Base-by-base conservation (phyloP, 441 rosid species). In the Capsella rubella region DNA sequence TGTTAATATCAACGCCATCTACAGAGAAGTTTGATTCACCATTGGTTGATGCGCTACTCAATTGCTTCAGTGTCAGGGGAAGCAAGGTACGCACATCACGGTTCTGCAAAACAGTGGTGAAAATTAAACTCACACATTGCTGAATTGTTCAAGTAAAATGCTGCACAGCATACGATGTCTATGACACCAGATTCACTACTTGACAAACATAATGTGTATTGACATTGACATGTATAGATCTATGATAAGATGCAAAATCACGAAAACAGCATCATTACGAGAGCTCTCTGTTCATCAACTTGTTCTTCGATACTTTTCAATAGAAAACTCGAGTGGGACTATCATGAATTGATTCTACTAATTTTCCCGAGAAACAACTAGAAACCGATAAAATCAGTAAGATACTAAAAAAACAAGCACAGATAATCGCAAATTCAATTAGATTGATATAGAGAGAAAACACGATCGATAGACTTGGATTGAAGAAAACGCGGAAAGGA, bases 61-160 rank as follows among this genome's bases (percentile, higher is more conserved):
- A 80, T 83, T 89, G 97, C 88, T 93, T 93, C 73, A 89, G 82
- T 3, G 97, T 93, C 77, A 96, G 73, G 0, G 98, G 95, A 46
- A 91, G 84, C 85, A 93, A 83, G 59, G 92, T 81, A 65, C 92
- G 90, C 6, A 77, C 76, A 70, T 90, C 97, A 0, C 92, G 93
- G 71, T 85, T 91, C 99, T 93, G 88, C 79, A 75, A 58, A 56
- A 75, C 64, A 56, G 12, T 61, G 67, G 12, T 51, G 37, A 60
- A 59, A 16, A 21, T 21, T 21, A 21, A 21, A 73, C 28, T 47
- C 51, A 29, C n/a, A 29, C 3, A 56, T 43, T 53, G 13, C 35
- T 18, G 34, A 10, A 49, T 40, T 28, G 45, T 60, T 46, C 35
- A 66, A 45, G 18, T 53, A n/a, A 64, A 73, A n/a, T 32, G 54